Evolutionary conservation across 2,329 filamentous ascomycete genomes (phyloP), one percentile per base, ranked within the genome.

Genomic region (Cordyceps pruinosa): DNA sequence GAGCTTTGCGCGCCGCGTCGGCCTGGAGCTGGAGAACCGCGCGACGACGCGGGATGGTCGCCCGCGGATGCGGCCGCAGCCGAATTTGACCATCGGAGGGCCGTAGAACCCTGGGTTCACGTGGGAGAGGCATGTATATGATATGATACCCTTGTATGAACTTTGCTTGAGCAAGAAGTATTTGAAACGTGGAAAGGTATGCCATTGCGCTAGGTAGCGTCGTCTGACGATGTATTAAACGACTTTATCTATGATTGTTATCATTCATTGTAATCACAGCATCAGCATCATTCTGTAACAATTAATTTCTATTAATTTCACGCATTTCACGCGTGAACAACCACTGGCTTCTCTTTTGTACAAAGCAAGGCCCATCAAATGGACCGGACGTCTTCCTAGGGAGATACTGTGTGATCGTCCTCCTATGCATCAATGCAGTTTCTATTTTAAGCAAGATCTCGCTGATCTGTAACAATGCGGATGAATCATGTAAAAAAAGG

Each of bases 1-100:
- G 17, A 53, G 50, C 13, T 58, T 58, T 46, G 47, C 56, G 19
- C 26, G 42, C 32, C n/a, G 42, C n/a, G 37, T 57, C 7, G 54
- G 46, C 4, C 21, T 37, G 45, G 54, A 58, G 37, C 1, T 44
- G 23, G 34, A 37, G 19, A 42, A 41, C 19, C 58, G 60, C 15
- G n/a, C 13, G 21, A 34, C 39, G 39, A 32, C 34, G 13, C 6
- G 39, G 12, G 21, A 41, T 21, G 37, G 39, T 4, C 28, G 41
- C 28, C 39, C 34, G 41, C 13, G 45, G 23, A n/a, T n/a, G 30
- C 32, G 45, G 32, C n/a, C 35, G 26, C 54, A 44, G 54, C 53
- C 53, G 4, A 44, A 42, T 21, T 8, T 48, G 7, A 28, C 49
- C 15, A 34, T 44, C 5, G 54, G 35, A 41, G 52, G 42, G n/a